Evolutionary conservation across 768 basidiomycete genomes (phyloP).

Genomic region (Mycena rosella): DNA sequence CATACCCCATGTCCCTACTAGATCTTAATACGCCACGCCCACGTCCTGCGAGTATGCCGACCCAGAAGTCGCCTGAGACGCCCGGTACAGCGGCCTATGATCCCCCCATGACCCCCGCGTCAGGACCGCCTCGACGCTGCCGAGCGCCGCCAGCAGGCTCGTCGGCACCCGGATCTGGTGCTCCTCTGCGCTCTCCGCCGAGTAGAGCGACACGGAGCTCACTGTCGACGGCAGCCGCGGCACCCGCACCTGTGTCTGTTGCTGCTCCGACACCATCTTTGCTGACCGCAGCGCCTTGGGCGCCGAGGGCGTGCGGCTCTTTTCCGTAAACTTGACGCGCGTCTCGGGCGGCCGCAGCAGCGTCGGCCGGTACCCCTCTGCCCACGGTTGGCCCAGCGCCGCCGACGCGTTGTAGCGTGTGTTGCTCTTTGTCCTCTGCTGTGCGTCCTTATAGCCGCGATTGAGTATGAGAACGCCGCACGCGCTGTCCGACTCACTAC

Average conservation of each 20-base stretch:
- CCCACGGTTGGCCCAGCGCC: conserved; percentile 40
- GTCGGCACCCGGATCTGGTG: conserved; percentile 45
- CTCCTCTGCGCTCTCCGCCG: conserved; percentile 54
- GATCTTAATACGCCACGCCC: conserved; percentile 27
- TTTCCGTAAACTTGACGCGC: conserved; percentile 56
- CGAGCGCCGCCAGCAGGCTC: conserved; percentile 38
- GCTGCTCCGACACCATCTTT: background rate
- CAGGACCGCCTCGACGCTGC: conserved; percentile 30
- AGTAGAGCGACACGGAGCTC: conserved; percentile 52
- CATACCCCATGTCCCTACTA: conserved; percentile 12
- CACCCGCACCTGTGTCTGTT: conserved; percentile 23
- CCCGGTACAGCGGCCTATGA: conserved; percentile 14
- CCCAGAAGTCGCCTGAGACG: conserved; percentile 34
- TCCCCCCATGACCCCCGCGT: conserved; percentile 29
- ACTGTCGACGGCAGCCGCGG: conserved; percentile 43
- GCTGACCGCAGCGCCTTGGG: conserved; percentile 27
- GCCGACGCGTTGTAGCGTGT: conserved; percentile 57
- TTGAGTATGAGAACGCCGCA: conserved; percentile 11
- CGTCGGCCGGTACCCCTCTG: conserved; percentile 44
- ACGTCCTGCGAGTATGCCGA: conserved; percentile 34
- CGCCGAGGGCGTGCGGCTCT: conserved; percentile 24
- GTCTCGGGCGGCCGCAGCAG: conserved; percentile 45
- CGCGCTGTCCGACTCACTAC: conserved; percentile 38
- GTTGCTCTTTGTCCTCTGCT: conserved; percentile 51
- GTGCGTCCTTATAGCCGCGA: conserved; percentile 41